Base-by-base conservation (phyloP, 2,329 filamentous ascomycete species). In the Sodiomyces alkalinus region DNA sequence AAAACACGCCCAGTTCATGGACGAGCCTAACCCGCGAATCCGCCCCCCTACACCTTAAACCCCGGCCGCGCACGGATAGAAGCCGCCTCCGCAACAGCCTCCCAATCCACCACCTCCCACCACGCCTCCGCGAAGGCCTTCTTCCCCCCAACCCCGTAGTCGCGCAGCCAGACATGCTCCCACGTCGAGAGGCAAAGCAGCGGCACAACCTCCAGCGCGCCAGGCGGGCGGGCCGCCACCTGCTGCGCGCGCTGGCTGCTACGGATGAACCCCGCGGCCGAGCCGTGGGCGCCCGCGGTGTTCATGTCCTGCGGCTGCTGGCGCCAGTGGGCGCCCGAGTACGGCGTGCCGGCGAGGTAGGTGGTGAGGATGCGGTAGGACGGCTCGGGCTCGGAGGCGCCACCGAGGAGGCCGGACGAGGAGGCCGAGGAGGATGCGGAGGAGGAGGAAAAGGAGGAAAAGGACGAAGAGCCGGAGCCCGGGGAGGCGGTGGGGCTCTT, bases 331-430 rank as follows among this genome's bases (percentile, higher is more conserved):
- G 86, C 87, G 36, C 72, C 75, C 4, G 80, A 71, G 54, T 87
- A 90, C 4, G 90, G 90, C 6, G 80, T 81, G 33, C 90, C 90
- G 33, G 87, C 86, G 35, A 86, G 72, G 62, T 96, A 98, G 32
- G 90, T 98, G 42, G 74, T 68, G 33, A 98, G 65, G 46, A 98
- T 68, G 44, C 75, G 73, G 57, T 63, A 64, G 41, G 60, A 62
- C 40, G 44, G 49, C n/a, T n/a, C n/a, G n/a, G n/a, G n/a, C n/a
- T n/a, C n/a, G 53, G 71, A 70, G 45, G 94, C 80, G 35, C 96
- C 74, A 90, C 90, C 96, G 48, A 96, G 79, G 57, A 90, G 96
- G 39, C 90, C 90, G 1, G 86, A 86, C 29, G 87, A 90, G 59
- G 96, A 96, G 85, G 96, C 94, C 58, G 74, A 69, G 40, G 72